Evolutionary conservation across 1,139 yeast genomes (phyloP).

Genomic region (Candida tetrigidarum): DNA sequence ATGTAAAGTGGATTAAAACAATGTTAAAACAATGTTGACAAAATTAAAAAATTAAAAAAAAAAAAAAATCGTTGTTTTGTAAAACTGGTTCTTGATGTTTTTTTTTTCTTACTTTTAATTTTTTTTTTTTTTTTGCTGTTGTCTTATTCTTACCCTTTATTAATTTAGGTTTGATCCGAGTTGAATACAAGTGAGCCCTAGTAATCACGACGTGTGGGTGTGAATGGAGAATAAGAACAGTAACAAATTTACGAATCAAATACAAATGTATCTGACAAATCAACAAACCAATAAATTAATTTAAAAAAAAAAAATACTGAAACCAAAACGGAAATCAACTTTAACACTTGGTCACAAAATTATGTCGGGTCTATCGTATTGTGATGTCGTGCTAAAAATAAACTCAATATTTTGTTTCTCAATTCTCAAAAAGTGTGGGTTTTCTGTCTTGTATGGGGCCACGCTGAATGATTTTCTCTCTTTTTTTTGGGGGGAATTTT

Average conservation of each 20-base stretch:
- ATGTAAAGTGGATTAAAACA: constrained; percentile 2
- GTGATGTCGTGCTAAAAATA: constrained; percentile 7
- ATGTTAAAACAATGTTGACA: constrained; percentile 3
- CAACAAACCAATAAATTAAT: not conserved
- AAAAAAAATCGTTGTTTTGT: constrained; percentile 2
- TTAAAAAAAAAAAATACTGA: not conserved
- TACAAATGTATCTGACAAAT: no score
- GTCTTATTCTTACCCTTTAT: constrained; percentile 5
- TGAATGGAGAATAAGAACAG: no score
- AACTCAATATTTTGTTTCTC: constrained; percentile 1
- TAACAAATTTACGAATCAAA: not conserved
- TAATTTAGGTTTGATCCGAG: not conserved
- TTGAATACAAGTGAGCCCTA: not conserved
- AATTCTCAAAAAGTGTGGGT: no score
- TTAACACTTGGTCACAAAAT: not conserved
- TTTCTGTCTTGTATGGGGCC: no score
- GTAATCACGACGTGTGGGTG: no score
- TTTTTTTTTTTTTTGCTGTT: no score
- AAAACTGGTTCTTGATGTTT: constrained; percentile 1
- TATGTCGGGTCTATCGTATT: no score
- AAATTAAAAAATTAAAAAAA: not conserved
- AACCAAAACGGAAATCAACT: no score
- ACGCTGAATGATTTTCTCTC: no score
- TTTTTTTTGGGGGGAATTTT: not conserved
- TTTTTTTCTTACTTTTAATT: not conserved